Percentiles rank a stretch among this genome's conserved stretches.
Conservation (phyloP, 2,329 filamentous ascomycete species). For the Fusarium agapanthi region DNA sequence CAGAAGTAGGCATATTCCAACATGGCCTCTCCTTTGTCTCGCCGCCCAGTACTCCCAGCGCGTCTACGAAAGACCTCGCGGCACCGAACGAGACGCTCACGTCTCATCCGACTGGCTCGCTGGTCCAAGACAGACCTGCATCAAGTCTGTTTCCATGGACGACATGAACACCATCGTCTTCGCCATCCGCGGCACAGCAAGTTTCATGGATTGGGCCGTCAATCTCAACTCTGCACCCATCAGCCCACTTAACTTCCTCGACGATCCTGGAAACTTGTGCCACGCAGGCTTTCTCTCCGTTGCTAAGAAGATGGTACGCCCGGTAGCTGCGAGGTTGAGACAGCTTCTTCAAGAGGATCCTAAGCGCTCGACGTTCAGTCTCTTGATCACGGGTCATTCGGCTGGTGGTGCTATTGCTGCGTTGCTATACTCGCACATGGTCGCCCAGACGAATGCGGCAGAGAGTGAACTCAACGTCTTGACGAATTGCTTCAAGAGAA, state of each 20-base stretch:
- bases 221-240: slow-evolving; percentile 77
- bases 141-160: slow-evolving; percentile 83
- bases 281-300: slow-evolving; percentile 83
- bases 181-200: slow-evolving; percentile 82
- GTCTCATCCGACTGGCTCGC: slow-evolving; percentile 75
- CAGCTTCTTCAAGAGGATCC: slow-evolving; percentile 78
- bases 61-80: slow-evolving; percentile 73
- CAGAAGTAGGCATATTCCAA: slow-evolving; percentile 69
- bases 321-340: slow-evolving; percentile 75
- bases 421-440: slow-evolving; percentile 84
- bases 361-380: slow-evolving; percentile 68
- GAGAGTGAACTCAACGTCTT: slow-evolving; percentile 75
- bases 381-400: slow-evolving; percentile 87
- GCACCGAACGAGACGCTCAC: slow-evolving; percentile 72
- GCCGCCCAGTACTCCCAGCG: slow-evolving; percentile 80
- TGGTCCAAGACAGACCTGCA: slow-evolving; percentile 86
- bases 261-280: slow-evolving; percentile 79
- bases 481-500: slow-evolving; percentile 75
- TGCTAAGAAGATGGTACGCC: slow-evolving; percentile 76
- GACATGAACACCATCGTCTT: slow-evolving; percentile 82
- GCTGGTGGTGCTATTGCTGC: slow-evolving; percentile 86
- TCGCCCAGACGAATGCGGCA: slow-evolving; percentile 62
- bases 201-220: slow-evolving; percentile 86
- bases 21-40: slow-evolving; percentile 79
- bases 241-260: slow-evolving; percentile 74